These are phyloP conservation scores for Aspergillus jensenii DNA, from an alignment of 2,329 filamentous ascomycete genomes.

Conservation along the genomic window DNA sequence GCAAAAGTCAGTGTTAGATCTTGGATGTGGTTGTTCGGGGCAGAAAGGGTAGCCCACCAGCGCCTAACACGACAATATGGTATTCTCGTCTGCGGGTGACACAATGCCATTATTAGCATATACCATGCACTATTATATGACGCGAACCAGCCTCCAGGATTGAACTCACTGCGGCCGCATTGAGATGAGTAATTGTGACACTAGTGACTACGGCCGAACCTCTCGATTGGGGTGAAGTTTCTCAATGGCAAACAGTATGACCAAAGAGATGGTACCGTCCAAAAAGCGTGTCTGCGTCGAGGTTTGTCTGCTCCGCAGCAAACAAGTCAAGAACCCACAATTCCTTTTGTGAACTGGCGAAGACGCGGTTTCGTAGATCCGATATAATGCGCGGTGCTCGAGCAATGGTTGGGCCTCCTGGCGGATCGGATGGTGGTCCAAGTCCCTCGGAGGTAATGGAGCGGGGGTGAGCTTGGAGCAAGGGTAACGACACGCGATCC, in stretches of 20 bases:
- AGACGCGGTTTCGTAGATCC: background rate
- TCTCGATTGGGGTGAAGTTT: background rate
- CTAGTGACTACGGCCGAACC: background rate
- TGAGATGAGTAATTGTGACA: constrained; percentile 16
- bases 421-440: constrained; percentile 11
- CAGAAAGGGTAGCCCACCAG: constrained; percentile 53
- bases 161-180: constrained; percentile 41
- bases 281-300: background rate
- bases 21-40: background rate
- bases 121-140: constrained; percentile 5
- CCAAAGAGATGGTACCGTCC: background rate
- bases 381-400: constrained; percentile 6
- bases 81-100: constrained; percentile 64
- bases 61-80: constrained; percentile 78
- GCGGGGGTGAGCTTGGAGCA: constrained; percentile 21
- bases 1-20: constrained; percentile 16
- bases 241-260: constrained; percentile 1
- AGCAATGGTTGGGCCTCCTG: constrained; percentile 11
- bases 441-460: constrained; percentile 14
- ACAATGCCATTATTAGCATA: constrained; percentile 21
- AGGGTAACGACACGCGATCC: constrained; percentile 23
- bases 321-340: background rate
- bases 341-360: background rate
- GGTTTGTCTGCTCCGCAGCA: background rate
- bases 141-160: background rate